Conservation (phyloP, 805 yeast species). For the Cyberlindnera subsufficiens region DNA sequence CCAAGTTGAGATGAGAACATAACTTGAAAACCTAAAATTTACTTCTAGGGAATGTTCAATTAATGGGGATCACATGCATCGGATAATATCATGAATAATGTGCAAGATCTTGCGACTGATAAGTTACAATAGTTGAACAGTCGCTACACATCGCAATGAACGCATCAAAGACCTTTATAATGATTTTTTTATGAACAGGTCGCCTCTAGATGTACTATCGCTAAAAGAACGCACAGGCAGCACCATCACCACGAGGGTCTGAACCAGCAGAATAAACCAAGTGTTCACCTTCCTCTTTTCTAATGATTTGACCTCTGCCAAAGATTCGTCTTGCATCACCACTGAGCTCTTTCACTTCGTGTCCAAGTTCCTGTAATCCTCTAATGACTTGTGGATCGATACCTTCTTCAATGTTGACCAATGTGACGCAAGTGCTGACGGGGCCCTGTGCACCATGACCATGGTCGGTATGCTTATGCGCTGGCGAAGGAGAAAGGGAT, state of each 20-base stretch:
- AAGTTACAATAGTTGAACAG: neutral
- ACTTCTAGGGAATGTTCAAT: too few species aligned
- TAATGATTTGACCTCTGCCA: slow-evolving; percentile 74
- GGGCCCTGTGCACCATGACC: slow-evolving; percentile 66
- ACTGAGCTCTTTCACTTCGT: slow-evolving; percentile 37
- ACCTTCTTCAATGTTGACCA: slow-evolving; percentile 63
- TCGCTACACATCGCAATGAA: neutral
- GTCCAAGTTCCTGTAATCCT: slow-evolving; percentile 49
- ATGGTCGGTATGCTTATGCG: slow-evolving; percentile 34
- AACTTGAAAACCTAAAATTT: too few species aligned
- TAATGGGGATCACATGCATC: too few species aligned
- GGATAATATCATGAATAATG: too few species aligned
- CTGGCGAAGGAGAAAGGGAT: slow-evolving; percentile 51
- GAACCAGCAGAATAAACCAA: slow-evolving; percentile 64
- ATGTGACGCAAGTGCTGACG: slow-evolving; percentile 49
- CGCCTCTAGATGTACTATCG: too few species aligned
- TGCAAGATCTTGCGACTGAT: too few species aligned
- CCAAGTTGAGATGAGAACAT: too few species aligned
- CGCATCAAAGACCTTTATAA: neutral
- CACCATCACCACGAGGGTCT: slow-evolving; percentile 84
- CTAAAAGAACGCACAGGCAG: slow-evolving; percentile 37
- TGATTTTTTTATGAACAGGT: neutral
- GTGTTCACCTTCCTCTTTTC: slow-evolving; percentile 36
- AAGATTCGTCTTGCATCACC: slow-evolving; percentile 41
- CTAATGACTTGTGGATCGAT: slow-evolving; percentile 40